Conservation (phyloP, 2,329 filamentous ascomycete species). For the Sporothrix mexicana region DNA sequence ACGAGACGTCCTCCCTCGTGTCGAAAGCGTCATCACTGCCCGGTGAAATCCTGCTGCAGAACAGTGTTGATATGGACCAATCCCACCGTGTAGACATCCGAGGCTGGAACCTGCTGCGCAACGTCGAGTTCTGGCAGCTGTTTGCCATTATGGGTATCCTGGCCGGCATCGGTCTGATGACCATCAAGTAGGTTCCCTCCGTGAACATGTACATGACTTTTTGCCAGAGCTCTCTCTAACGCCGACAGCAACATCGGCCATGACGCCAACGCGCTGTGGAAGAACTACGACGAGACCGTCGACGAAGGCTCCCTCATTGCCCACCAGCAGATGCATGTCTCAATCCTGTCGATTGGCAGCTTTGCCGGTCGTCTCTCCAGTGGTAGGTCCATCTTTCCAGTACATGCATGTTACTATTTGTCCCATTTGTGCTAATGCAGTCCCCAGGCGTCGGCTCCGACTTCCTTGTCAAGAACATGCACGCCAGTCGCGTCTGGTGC, state of each 20-base stretch:
- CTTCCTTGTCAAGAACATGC: slow-evolving; percentile 79
- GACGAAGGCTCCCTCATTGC: slow-evolving; percentile 76
- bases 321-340: slow-evolving; percentile 89
- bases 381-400: slow-evolving; percentile 56
- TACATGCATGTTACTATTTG: background rate
- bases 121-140: slow-evolving; percentile 86
- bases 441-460: slow-evolving; percentile 81
- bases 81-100: slow-evolving; percentile 89
- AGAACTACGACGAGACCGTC: slow-evolving; percentile 76
- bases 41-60: slow-evolving; percentile 59
- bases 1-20: slow-evolving; percentile 83
- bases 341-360: slow-evolving; percentile 86
- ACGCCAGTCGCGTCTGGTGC: slow-evolving; percentile 89
- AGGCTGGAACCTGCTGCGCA: slow-evolving; percentile 74
- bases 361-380: slow-evolving; percentile 81
- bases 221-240: background rate
- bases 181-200: slow-evolving; percentile 79
- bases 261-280: slow-evolving; percentile 86
- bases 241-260: slow-evolving; percentile 85
- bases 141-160: slow-evolving; percentile 89
- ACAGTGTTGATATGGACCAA: slow-evolving; percentile 72
- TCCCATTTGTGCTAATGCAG: background rate
- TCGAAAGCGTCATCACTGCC: slow-evolving; percentile 61
- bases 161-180: slow-evolving; percentile 94
- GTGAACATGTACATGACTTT: background rate